Conservation (phyloP, 345 rosid species). For the Lumnitzera racemosa region DNA sequence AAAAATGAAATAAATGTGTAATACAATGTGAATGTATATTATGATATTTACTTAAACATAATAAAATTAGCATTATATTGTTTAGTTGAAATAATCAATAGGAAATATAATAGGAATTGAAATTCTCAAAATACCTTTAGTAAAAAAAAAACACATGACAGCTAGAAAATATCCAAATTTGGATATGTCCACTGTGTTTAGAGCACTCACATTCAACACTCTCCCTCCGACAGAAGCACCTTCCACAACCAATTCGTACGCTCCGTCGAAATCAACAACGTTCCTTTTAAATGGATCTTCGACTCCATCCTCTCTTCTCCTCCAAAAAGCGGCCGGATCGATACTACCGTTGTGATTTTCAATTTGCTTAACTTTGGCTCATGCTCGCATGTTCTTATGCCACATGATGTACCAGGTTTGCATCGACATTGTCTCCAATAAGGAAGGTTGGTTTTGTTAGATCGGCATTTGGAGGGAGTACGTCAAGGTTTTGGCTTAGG, state of each 20-base stretch:
- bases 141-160: slow-evolving; percentile 13
- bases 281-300: slow-evolving; percentile 29
- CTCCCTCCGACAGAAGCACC: slow-evolving; percentile 47
- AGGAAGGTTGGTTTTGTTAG: slow-evolving; percentile 40
- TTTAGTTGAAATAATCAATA: no score
- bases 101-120: no score
- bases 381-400: slow-evolving; percentile 29
- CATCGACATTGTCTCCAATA: slow-evolving; percentile 82
- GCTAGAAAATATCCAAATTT: slow-evolving; percentile 44
- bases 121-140: no score
- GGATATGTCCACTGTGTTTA: slow-evolving; percentile 33
- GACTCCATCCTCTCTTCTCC: slow-evolving; percentile 72
- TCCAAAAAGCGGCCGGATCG: slow-evolving; percentile 81
- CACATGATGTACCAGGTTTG: slow-evolving; percentile 69
- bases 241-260: slow-evolving; percentile 59
- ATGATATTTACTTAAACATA: no score
- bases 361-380: slow-evolving; percentile 12
- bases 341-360: slow-evolving; percentile 38
- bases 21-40: no score
- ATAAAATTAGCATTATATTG: no score
- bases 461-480: slow-evolving; percentile 51
- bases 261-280: slow-evolving; percentile 30
- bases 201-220: slow-evolving; percentile 39
- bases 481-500: slow-evolving; percentile 30
- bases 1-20: no score